Evolutionary conservation across 164 flowering plant species (phyloP).

Genomic region (Echeveria elegans): DNA sequence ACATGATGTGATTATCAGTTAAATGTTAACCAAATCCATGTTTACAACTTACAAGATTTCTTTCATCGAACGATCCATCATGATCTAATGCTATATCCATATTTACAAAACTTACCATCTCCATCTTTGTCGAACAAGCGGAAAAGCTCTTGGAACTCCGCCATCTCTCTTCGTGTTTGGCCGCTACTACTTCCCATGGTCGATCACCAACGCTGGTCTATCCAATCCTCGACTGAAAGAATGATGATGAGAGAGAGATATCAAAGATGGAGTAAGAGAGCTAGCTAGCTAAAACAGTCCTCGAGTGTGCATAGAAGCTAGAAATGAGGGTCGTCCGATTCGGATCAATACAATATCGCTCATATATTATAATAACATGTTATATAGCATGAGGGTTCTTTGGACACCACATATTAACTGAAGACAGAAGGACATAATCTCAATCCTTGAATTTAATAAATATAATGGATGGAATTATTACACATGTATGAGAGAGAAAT

Average conservation of each 20-base stretch:
- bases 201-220: neutral
- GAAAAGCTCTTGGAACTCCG: constrained; percentile 9
- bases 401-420: too few species aligned
- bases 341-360: too few species aligned
- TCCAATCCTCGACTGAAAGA: neutral
- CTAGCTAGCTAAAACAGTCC: neutral
- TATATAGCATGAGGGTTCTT: too few species aligned
- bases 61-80: neutral
- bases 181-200: neutral
- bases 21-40: neutral
- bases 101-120: constrained; percentile 12
- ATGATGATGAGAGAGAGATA: constrained; percentile 3
- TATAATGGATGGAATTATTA: too few species aligned
- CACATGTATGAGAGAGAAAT: too few species aligned
- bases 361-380: too few species aligned
- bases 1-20: too few species aligned
- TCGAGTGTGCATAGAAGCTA: neutral
- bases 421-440: too few species aligned
- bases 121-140: constrained; percentile 13
- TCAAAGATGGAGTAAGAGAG: neutral
- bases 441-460: too few species aligned
- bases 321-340: too few species aligned
- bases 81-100: too few species aligned
- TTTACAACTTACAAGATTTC: neutral
- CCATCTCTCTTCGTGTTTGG: neutral